A percentile compares a stretch with the other conserved stretches of the same genome.
Evolutionary conservation across 2,329 filamentous ascomycete species (phyloP).

Genomic region (Lithohypha guttulata): DNA sequence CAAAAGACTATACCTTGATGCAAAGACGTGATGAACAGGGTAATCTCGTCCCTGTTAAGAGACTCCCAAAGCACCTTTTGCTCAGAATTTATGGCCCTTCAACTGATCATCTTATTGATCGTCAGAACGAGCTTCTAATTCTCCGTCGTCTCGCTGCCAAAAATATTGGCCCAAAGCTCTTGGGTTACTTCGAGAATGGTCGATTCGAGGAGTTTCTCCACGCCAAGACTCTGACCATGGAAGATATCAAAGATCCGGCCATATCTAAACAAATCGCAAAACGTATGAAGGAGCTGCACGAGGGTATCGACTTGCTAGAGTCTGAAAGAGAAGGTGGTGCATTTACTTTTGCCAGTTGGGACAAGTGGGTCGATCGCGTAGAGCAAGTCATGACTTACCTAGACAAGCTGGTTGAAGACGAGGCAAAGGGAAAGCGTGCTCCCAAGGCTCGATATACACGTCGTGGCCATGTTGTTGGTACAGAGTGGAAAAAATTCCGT

Average conservation of each 20-base stretch:
- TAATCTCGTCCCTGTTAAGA: slow-evolving; percentile 13
- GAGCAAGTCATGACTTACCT: slow-evolving; percentile 43
- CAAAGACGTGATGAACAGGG: slow-evolving; percentile 14
- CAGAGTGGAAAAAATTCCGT: slow-evolving; percentile 70
- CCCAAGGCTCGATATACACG: slow-evolving; percentile 14
- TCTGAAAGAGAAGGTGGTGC: slow-evolving; percentile 69
- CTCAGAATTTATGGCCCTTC: slow-evolving; percentile 90
- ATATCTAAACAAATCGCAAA: slow-evolving; percentile 92
- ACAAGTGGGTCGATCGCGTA: slow-evolving; percentile 67
- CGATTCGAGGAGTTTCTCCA: slow-evolving; percentile 93
- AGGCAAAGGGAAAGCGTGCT: slow-evolving; percentile 26
- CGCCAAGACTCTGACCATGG: slow-evolving; percentile 65
- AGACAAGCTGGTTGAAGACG: slow-evolving; percentile 47
- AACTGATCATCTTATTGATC: slow-evolving; percentile 89
- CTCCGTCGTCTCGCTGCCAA: slow-evolving; percentile 77
- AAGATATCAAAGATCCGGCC: slow-evolving; percentile 66
- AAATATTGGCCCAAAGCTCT: slow-evolving; percentile 79
- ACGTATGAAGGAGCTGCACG: slow-evolving; percentile 90
- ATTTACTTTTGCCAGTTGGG: slow-evolving; percentile 85
- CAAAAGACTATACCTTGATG: slow-evolving; percentile 32
- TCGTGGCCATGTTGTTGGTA: slow-evolving; percentile 68
- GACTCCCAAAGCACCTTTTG: slow-evolving; percentile 56
- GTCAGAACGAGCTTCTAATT: slow-evolving; percentile 79
- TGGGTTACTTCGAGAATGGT: slow-evolving; percentile 89
- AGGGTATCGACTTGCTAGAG: slow-evolving; percentile 76